Conservation (phyloP, 2,329 filamentous ascomycete genomes). For the Gnomoniopsis smithogilvyi region DNA sequence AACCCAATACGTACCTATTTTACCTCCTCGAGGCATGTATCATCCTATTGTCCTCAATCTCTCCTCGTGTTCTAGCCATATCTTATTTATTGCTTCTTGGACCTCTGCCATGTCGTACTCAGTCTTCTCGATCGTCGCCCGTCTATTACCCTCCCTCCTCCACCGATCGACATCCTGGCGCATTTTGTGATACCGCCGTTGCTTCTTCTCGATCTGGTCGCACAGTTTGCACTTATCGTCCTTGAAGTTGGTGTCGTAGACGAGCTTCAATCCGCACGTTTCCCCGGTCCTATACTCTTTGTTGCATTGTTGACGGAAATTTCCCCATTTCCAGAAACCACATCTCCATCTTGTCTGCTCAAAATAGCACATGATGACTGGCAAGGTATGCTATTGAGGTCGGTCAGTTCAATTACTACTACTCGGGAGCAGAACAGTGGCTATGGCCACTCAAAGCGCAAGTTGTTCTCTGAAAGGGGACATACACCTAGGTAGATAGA, state of each 20-base stretch:
- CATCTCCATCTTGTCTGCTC: constrained; percentile 83
- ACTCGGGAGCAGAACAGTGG: background rate
- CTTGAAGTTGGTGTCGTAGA: constrained; percentile 68
- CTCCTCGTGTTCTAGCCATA: constrained; percentile 37
- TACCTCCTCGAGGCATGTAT: constrained; percentile 9
- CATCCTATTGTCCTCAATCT: constrained; percentile 38
- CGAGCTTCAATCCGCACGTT: constrained; percentile 90
- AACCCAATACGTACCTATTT: background rate
- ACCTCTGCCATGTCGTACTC: constrained; percentile 67
- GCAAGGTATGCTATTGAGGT: background rate
- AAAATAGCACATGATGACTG: constrained; percentile 81
- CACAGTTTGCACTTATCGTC: constrained; percentile 75
- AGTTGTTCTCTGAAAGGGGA: too few species aligned
- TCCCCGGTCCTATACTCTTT: constrained; percentile 95
- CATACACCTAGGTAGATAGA: too few species aligned
- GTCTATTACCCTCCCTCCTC: constrained; percentile 70
- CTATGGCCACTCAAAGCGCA: background rate
- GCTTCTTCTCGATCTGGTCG: constrained; percentile 84
- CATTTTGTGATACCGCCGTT: constrained; percentile 72
- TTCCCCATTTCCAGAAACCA: constrained; percentile 92
- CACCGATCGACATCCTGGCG: constrained; percentile 72
- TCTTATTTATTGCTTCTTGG: constrained; percentile 52
- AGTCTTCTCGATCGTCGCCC: constrained; percentile 69
- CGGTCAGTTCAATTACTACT: background rate
- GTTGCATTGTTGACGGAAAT: constrained; percentile 88